Base-by-base conservation (phyloP, 192 early-diverging fungal genomes). In the Backusella sp. region DNA sequence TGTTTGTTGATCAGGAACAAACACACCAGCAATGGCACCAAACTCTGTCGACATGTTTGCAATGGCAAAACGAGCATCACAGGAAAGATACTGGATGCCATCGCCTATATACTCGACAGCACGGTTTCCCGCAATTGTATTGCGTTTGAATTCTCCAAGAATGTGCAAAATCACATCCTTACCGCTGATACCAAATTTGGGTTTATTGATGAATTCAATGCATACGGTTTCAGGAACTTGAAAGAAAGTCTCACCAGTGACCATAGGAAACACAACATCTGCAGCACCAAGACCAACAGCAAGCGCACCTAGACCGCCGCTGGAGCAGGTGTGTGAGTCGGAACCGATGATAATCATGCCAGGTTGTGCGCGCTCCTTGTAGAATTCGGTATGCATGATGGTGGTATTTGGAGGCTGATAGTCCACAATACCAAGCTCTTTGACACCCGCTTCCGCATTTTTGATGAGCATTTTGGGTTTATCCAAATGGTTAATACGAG, bases 11-110 rank as follows among this genome's bases (percentile, higher is more conserved):
- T 93, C 91, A 37, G 88, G 89, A 81, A 90, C 92, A 81, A 90
- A 95, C 74, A 94, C 93, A 62, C 93, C 93, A 66, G 93, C 93
- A 83, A 94, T 94, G 70, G 90, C 93, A 72, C 93, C 93, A 88
- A 94, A 94, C 82, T 94, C 93, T 70, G 93, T 94, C 75, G 91
- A 87, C 92, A 95, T 95, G 86, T 93, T 93, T 79, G 92, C 85
- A 77, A 92, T 88, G 28, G 92, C 92, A 77, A 95, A 93, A 62
- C 93, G 88, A 35, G 91, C 92, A 82, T 95, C 92, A 83, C 92
- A 93, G 70, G 91, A 91, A 84, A 94, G 87, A 85, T 95, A 88
- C 82, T 93, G 88, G 41, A 94, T 77, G 17, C 92, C 92, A 32
- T 89, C 86, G 12, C 92, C 93, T 34, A 88, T 91, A 85, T 91